These are phyloP conservation scores for Sorghum bicolor DNA, from an alignment of 176 grass and related monocot genomes.

Conservation along the genomic window Sorghum_bicolor_NCBIv3 NC_012872.2:64935001-64935500, in stretches of 20 bases:
- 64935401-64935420: constrained; percentile 26
- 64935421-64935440: neutral
- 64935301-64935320: constrained; percentile 79
- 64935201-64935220: neutral
- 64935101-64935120: too few species aligned
- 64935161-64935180: too few species aligned
- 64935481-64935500: neutral
- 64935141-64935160: too few species aligned
- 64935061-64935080: neutral
- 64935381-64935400: neutral
- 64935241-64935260: neutral
- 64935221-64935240: constrained; percentile 46
- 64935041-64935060: neutral
- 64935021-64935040: neutral
- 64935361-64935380: constrained; percentile 45
- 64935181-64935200: too few species aligned
- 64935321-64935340: constrained; percentile 77
- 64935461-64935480: neutral
- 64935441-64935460: neutral
- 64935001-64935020: neutral
- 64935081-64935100: neutral
- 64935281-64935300: constrained; percentile 12
- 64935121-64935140: too few species aligned
- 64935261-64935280: constrained; percentile 45
- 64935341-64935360: constrained; percentile 53